Percentiles rank a stretch among this genome's conserved stretches.
Evolutionary conservation across 164 flowering plant species (phyloP).

Genomic region (Berberis thunbergii): DNA sequence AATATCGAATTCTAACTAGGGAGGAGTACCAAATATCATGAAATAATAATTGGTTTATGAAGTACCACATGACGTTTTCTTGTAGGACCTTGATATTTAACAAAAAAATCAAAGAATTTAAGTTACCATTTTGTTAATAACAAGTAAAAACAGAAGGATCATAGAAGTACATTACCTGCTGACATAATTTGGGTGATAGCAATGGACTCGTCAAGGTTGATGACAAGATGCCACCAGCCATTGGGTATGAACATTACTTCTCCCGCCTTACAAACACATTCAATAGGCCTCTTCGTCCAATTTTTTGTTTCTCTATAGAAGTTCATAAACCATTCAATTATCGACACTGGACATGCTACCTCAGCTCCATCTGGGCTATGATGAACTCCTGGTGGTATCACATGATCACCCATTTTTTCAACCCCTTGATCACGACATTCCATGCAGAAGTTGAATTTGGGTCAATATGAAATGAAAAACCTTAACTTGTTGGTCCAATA

Average conservation of each 20-base stretch:
- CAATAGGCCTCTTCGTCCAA: slow-evolving; percentile 76
- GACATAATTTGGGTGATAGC: slow-evolving; percentile 95
- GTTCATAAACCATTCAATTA: slow-evolving; percentile 98
- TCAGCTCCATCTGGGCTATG: slow-evolving; percentile 97
- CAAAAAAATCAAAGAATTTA: not conserved
- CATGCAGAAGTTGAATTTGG: slow-evolving; percentile 99
- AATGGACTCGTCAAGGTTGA: slow-evolving; percentile 90
- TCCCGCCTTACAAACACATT: slow-evolving; percentile 90
- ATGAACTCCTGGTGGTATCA: slow-evolving; percentile 93
- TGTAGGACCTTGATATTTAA: no score
- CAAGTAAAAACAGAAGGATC: not conserved
- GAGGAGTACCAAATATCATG: no score
- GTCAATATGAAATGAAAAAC: slow-evolving; percentile 87
- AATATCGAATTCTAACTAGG: no score
- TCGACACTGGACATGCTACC: slow-evolving; percentile 96
- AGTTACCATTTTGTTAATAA: not conserved
- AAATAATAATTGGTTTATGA: not conserved
- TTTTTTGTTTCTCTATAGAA: slow-evolving; percentile 68
- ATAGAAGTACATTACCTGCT: slow-evolving; percentile 53
- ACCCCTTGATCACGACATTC: slow-evolving; percentile 92
- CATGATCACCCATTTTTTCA: slow-evolving; percentile 89
- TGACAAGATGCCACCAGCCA: slow-evolving; percentile 99
- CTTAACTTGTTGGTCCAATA: slow-evolving; percentile 86
- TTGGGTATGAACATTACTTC: slow-evolving; percentile 93
- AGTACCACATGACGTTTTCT: no score